Conservation (phyloP, 1,284 basidiomycete genomes). For the Sphaerobolus stellatus region DNA sequence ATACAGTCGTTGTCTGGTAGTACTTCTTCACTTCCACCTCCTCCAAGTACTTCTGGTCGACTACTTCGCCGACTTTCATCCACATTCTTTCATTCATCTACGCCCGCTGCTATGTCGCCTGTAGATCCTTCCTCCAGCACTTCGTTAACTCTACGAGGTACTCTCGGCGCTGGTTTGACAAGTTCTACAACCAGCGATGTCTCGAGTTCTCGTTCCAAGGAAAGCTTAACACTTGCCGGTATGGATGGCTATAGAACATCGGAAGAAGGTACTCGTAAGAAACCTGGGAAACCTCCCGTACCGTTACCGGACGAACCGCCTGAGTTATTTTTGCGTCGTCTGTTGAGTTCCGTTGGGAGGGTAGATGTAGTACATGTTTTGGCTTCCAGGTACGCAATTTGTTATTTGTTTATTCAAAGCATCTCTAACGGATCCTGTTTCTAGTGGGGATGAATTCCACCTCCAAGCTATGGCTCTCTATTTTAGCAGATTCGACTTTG, state of each 20-base stretch:
- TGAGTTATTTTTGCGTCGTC: slow-evolving; percentile 63
- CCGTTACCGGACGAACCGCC: slow-evolving; percentile 67
- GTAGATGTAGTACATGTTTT: slow-evolving; percentile 76
- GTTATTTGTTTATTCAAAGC: slow-evolving; percentile 3
- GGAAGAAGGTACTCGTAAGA: not conserved
- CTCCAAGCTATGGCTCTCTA: slow-evolving; percentile 68
- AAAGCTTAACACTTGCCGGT: not conserved
- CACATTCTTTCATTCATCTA: slow-evolving; percentile 50
- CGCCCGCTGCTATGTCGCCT: not conserved
- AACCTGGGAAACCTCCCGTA: slow-evolving; percentile 34
- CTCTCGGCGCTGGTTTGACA: not conserved
- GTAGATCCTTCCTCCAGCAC: not conserved
- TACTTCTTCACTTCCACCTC: slow-evolving; percentile 46
- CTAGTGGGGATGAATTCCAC: slow-evolving; percentile 74
- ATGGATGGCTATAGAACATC: slow-evolving; percentile 1
- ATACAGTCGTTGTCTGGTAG: slow-evolving; percentile 17
- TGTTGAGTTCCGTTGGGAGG: slow-evolving; percentile 65
- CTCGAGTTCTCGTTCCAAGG: slow-evolving; percentile 7
- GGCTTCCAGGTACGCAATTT: slow-evolving; percentile 67
- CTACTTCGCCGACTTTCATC: slow-evolving; percentile 65
- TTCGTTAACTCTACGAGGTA: not conserved
- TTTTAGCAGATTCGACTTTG: slow-evolving; percentile 81
- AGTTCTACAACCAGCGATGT: slow-evolving; percentile 4
- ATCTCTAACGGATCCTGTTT: slow-evolving; percentile 15
- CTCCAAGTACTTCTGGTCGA: slow-evolving; percentile 68